Evolutionary conservation across 371 early-diverging fungal genomes (phyloP).

Genomic region (Mucor lusitanicus): DNA sequence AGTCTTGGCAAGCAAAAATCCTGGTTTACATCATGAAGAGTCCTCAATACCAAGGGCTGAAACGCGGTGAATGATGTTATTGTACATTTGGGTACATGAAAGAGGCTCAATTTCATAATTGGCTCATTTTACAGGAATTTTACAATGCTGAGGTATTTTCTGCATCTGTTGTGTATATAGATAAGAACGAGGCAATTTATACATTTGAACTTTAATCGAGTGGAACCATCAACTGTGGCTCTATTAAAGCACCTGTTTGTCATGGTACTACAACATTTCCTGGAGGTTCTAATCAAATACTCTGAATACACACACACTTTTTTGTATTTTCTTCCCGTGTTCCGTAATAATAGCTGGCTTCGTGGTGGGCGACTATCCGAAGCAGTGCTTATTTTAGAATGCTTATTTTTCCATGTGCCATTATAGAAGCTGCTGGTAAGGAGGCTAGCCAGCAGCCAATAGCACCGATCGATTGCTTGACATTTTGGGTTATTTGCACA

Average conservation of each 20-base stretch:
- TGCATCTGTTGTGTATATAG: neutral
- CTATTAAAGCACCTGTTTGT: neutral
- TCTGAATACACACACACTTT: neutral
- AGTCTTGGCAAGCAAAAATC: too few species aligned
- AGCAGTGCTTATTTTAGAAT: too few species aligned
- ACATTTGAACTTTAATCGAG: neutral
- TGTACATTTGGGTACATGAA: neutral
- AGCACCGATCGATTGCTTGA: too few species aligned
- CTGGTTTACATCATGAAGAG: too few species aligned
- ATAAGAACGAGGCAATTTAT: neutral
- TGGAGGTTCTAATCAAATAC: neutral
- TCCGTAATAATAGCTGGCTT: neutral
- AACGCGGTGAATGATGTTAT: neutral
- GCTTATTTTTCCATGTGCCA: too few species aligned
- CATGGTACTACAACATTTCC: neutral
- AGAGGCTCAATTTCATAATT: neutral
- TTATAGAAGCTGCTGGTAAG: too few species aligned
- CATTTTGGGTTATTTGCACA: too few species aligned
- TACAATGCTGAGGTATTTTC: neutral
- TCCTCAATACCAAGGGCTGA: too few species aligned
- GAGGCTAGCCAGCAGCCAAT: too few species aligned
- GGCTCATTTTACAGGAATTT: neutral
- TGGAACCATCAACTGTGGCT: constrained; percentile 3
- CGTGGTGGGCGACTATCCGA: too few species aligned
- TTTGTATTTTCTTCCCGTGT: neutral